Percentiles rank a stretch among this genome's conserved stretches.
Conservation (phyloP, 1,139 yeast genomes). For the Casaregolazyma suthepensis region DNA sequence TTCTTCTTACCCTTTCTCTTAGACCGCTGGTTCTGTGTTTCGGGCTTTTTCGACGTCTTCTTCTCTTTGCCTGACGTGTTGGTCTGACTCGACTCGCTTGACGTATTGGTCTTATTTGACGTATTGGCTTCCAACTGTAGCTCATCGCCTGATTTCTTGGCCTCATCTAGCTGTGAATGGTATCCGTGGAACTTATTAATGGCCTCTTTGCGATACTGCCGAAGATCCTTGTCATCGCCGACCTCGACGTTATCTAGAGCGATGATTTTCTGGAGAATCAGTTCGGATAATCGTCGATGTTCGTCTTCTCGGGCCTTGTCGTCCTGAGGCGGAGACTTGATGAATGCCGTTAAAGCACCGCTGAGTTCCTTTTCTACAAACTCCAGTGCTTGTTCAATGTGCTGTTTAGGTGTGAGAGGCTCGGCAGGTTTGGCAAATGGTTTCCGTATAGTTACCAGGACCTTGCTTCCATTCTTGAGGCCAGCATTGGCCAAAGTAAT, state of each 20-base stretch:
- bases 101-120: neutral
- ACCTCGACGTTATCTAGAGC: slow-evolving; percentile 37
- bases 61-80: neutral
- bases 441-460: slow-evolving; percentile 25
- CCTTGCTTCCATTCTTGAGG: slow-evolving; percentile 27
- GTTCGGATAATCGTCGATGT: slow-evolving; percentile 34
- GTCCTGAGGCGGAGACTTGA: slow-evolving; percentile 25
- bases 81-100: neutral
- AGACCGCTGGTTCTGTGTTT: neutral
- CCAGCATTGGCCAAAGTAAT: slow-evolving; percentile 28
- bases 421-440: slow-evolving; percentile 14
- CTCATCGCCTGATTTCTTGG: slow-evolving; percentile 6
- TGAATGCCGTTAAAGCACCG: slow-evolving; percentile 28
- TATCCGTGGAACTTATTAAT: slow-evolving; percentile 34
- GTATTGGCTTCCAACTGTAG: neutral
- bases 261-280: slow-evolving; percentile 36
- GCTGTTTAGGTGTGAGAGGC: slow-evolving; percentile 26
- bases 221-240: slow-evolving; percentile 31
- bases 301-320: slow-evolving; percentile 27
- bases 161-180: slow-evolving; percentile 30
- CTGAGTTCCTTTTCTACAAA: slow-evolving; percentile 28
- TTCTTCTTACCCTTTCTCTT: neutral
- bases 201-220: slow-evolving; percentile 34
- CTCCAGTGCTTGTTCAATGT: slow-evolving; percentile 26
- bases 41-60: neutral